Base-by-base conservation (phyloP, 176 grass and related monocot species). In the Olyra latifolia region DNA sequence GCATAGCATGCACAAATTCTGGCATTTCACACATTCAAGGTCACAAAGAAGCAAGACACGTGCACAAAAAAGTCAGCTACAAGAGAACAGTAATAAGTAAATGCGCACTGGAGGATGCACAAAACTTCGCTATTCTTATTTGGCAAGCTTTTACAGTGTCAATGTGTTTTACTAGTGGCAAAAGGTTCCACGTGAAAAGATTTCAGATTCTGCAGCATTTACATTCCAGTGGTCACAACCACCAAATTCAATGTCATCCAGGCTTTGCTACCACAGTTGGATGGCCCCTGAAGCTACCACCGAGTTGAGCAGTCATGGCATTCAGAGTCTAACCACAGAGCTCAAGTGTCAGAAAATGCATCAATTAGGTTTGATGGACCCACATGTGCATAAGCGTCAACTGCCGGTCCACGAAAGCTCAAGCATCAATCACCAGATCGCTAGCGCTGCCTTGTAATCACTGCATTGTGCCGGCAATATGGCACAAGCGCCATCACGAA, bases 401-500 rank as follows among this genome's bases (percentile, higher is more conserved):
- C 53, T 9, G 0, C 22, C n/a, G 41, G 62, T 8, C 30, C 17
- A 38, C 14, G 32, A 68, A 55, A 68, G 27, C 49, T 20, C 22
- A 80, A 80, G 9, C 35, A 68, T n/a, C 32, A 79, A 53, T 23
- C 22, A 49, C 45, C 74, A 58, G 22, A 25, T 12, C 55, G n/a
- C 10, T 25, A 58, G 22, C 10, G 59, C 44, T 28, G 47, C 47
- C 32, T 67, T 25, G 47, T 66, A 4, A 24, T 61, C 24, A 20
- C 19, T 29, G 14, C 10, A 40, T 39, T 66, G 29, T 27, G 32
- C 48, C 55, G 14, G 22, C 29, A 52, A 65, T 35, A 78, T 11
- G 35, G 60, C 11, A 24, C 45, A 24, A 66, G 29, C 1, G 6
- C 1, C 0, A 12, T 35, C 9, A 53, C 16, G 4, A 35, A 35